phyloP scores from a whole-genome alignment of 345 rosid species.

The Populus nigra region DNA sequence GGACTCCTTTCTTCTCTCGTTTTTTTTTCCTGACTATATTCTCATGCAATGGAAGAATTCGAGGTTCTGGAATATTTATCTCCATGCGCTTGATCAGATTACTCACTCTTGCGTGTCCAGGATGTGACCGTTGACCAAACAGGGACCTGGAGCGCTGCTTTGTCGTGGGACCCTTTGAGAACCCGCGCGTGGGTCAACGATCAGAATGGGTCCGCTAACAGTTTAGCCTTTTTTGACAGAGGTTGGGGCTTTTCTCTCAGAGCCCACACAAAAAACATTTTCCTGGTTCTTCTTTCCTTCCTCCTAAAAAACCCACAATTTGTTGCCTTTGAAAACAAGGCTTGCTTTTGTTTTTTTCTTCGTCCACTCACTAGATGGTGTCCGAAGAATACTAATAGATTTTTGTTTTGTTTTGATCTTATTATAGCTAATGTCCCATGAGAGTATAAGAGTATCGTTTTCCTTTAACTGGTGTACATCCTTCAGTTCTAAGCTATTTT shows the following conservation, averaged over 20 bases:
- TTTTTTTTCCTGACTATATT: background rate
- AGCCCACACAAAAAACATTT: background rate
- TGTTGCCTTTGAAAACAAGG: too few species aligned
- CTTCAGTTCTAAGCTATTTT: too few species aligned
- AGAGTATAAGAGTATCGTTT: too few species aligned
- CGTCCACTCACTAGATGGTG: too few species aligned
- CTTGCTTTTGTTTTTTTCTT: too few species aligned
- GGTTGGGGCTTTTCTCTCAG: background rate
- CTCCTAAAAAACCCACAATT: background rate
- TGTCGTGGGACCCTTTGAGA: background rate
- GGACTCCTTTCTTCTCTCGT: background rate
- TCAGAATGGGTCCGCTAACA: background rate
- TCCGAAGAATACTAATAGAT: too few species aligned
- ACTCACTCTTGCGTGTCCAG: conserved; percentile 27
- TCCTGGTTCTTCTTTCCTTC: background rate
- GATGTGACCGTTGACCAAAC: conserved; percentile 56
- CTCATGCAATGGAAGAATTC: background rate
- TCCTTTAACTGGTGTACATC: too few species aligned
- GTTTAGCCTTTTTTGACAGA: background rate
- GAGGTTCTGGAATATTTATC: background rate
- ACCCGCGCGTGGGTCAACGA: background rate
- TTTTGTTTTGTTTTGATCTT: too few species aligned
- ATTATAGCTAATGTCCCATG: too few species aligned
- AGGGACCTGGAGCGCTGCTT: conserved; percentile 20
- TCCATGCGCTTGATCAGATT: background rate